phyloP scores from a whole-genome alignment of 1,284 basidiomycete species.

The Cryptococcus floricola region DNA sequence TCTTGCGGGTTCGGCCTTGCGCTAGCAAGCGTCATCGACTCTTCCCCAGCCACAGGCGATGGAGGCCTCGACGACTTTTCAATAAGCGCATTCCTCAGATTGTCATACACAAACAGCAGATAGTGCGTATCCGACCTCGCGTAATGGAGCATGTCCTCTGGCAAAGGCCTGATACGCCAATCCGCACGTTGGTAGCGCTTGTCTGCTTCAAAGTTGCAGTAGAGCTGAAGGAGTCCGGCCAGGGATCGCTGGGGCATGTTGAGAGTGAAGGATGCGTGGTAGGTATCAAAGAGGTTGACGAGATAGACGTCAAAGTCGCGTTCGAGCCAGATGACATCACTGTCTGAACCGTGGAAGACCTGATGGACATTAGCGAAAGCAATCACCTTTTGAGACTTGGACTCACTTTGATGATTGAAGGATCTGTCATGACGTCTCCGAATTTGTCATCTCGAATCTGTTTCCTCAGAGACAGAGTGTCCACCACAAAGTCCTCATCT shows the following conservation, averaged over 20 bases:
- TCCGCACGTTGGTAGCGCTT: constrained; percentile 95
- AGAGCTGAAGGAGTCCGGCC: constrained; percentile 79
- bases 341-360: constrained; percentile 92
- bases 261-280: constrained; percentile 82
- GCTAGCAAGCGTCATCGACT: constrained; percentile 7
- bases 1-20: constrained; percentile 30
- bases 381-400: not conserved
- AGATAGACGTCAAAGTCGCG: constrained; percentile 91
- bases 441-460: constrained; percentile 58
- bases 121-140: constrained; percentile 95
- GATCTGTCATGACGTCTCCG: constrained; percentile 71
- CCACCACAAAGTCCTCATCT: constrained; percentile 80
- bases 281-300: constrained; percentile 95
- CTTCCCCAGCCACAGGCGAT: constrained; percentile 16
- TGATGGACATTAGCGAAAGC: constrained; percentile 31
- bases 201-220: constrained; percentile 86
- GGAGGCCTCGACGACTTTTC: constrained; percentile 49
- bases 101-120: constrained; percentile 87
- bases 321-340: constrained; percentile 93
- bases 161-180: constrained; percentile 90
- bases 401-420: constrained; percentile 74
- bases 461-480: constrained; percentile 71
- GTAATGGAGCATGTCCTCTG: constrained; percentile 83
- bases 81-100: constrained; percentile 79
- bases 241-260: constrained; percentile 80